Evolutionary conservation across 768 basidiomycete species (phyloP), one percentile per base, ranked within the genome.

Genomic region (Mycena venus): DNA sequence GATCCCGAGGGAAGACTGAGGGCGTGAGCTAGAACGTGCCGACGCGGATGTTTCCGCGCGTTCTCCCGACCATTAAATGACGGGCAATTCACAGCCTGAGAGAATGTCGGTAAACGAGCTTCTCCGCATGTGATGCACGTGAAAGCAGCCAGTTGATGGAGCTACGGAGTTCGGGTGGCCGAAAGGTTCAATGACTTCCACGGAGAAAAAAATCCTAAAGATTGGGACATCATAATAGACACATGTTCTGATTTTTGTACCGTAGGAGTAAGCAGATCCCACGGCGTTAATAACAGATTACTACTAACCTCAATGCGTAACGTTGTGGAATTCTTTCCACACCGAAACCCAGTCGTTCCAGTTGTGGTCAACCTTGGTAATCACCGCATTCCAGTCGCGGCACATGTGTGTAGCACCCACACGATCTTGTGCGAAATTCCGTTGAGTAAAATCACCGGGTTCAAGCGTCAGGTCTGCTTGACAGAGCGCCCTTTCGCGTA

Each of bases 381-480:
- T 86, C 15, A 82, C 78, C 19, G 79, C 79, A 15, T 75, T 77
- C 87, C 86, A 88, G 80, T 88, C 86, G 31, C 82, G 75, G 67
- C 88, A 88, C 12, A 83, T 80, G 78, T 87, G 86, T 12, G 84
- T 84, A 14, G 83, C 84, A 1, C 85, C 86, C 9, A 77, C 73
- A 65, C 86, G 79, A 32, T 85, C 79, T 38, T 66, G 74, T 19
- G 82, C 81, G 66, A 86, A 85, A 74, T 86, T 82, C 14, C 83
- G 75, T 44, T 75, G 75, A 27, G 75, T 79, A 62, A 86, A 86
- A 67, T 86, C 86, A 15, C 82, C 88, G 0, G 84, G 84, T 58
- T 90, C 89, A 38, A 91, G 80, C 1, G 88, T 89, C 31, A 86
- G 79, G 75, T 90, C 89, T 14, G 88, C 85, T 11, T 81, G 78